These are phyloP conservation scores for Agrocybe chaxingu DNA, from an alignment of 768 basidiomycete genomes.

Conservation along the genomic window DNA sequence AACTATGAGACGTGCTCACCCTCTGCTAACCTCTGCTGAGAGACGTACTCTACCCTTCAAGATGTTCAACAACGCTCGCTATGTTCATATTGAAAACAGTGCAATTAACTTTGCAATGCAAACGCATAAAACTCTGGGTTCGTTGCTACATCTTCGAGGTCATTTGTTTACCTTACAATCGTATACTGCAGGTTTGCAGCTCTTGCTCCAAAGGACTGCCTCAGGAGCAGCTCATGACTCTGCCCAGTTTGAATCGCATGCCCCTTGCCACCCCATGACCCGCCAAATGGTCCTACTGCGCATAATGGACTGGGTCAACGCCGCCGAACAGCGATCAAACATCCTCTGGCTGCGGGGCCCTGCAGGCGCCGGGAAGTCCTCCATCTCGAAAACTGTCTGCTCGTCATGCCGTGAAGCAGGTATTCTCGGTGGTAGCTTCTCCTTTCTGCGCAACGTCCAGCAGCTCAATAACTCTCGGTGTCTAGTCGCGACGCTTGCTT, in stretches of 20 bases:
- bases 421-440: conserved; percentile 11
- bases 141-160: not conserved
- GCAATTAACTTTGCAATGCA: not conserved
- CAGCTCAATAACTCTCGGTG: not conserved
- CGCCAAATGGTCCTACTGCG: conserved; percentile 4
- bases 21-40: no score
- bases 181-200: not conserved
- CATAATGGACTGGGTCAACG: conserved; percentile 9
- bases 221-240: conserved; percentile 13
- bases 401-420: conserved; percentile 8
- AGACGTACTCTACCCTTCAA: no score
- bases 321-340: not conserved
- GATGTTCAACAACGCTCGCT: not conserved
- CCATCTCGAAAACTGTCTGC: conserved; percentile 27
- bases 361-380: conserved; percentile 22
- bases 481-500: conserved; percentile 18
- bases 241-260: conserved; percentile 7
- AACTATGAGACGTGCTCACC: no score
- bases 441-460: conserved; percentile 9
- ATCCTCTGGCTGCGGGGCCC: conserved; percentile 21
- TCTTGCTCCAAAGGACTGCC: not conserved
- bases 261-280: conserved; percentile 13
- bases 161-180: not conserved
- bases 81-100: not conserved
- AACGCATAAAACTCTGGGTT: not conserved